A percentile compares a stretch with the other conserved stretches of the same genome.
Evolutionary conservation across 257 asterid species (phyloP).

Genomic region (Anisodus tanguticus): DNA sequence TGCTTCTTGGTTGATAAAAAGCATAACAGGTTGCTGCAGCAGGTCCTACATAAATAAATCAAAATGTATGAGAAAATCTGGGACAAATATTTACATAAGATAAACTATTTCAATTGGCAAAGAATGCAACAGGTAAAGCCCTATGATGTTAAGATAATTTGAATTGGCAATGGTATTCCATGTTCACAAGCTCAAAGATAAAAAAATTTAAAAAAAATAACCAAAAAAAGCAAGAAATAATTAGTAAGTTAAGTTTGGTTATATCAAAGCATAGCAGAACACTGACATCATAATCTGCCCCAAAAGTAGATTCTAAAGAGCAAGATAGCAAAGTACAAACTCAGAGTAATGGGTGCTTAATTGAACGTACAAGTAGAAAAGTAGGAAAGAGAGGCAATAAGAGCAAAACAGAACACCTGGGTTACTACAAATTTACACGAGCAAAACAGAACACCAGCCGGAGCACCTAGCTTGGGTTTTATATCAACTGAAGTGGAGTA

Average conservation of each 20-base stretch:
- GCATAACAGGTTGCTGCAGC: conserved; percentile 77
- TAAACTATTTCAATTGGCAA: conserved; percentile 13
- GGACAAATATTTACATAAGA: neutral
- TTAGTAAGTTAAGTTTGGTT: neutral
- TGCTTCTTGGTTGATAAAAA: conserved; percentile 61
- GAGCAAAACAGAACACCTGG: neutral
- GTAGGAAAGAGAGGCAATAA: neutral
- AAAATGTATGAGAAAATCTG: conserved; percentile 19
- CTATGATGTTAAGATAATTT: neutral
- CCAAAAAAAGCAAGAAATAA: neutral
- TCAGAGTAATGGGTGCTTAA: conserved; percentile 11
- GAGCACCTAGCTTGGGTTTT: too few species aligned
- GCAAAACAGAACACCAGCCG: too few species aligned
- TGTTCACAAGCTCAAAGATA: conserved; percentile 4
- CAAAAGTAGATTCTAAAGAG: conserved; percentile 6
- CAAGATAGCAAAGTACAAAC: neutral
- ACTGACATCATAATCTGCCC: neutral
- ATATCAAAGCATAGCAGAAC: neutral
- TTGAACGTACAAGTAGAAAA: conserved; percentile 10
- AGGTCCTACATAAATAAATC: conserved; percentile 54
- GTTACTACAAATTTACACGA: too few species aligned
- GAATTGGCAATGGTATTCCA: neutral
- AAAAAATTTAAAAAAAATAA: neutral
- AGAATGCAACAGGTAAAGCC: neutral
- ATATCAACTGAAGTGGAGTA: too few species aligned